Conservation (phyloP, 768 basidiomycete genomes). For the Cyclocybe aegerita region DNA sequence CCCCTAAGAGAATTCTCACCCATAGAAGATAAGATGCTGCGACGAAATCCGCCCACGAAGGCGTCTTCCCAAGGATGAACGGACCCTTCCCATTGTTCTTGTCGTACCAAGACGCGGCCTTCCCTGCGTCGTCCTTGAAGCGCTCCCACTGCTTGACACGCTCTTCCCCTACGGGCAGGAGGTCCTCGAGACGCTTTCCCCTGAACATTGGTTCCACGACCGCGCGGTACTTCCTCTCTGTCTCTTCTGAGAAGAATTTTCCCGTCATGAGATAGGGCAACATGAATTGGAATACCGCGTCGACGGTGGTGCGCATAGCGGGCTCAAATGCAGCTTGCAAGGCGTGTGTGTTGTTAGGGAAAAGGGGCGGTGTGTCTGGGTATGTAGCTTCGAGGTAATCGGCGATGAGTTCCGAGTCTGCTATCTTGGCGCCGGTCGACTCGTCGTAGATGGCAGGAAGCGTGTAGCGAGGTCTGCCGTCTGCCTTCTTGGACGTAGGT, state of each 20-base stretch:
- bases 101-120: constrained; percentile 13
- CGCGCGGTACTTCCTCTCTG: too few relatives aligned
- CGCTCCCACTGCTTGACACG: constrained; percentile 13
- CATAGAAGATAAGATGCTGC: constrained; percentile 24
- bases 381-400: constrained; percentile 50
- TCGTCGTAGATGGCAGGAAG: constrained; percentile 51
- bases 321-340: constrained; percentile 2
- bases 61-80: constrained; percentile 27
- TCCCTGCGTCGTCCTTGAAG: constrained; percentile 14
- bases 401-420: constrained; percentile 46
- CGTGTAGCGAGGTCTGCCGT: constrained; percentile 38
- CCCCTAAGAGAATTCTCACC: constrained; percentile 25
- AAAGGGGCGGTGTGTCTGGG: constrained; percentile 19
- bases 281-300: neutral
- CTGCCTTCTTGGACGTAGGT: constrained; percentile 26
- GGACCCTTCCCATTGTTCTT: constrained; percentile 13
- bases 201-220: too few relatives aligned
- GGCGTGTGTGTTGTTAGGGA: neutral
- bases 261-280: too few relatives aligned
- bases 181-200: constrained; percentile 5
- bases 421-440: constrained; percentile 31
- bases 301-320: neutral
- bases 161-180: constrained; percentile 14
- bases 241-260: too few relatives aligned
- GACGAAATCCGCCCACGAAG: constrained; percentile 34